phyloP scores from a whole-genome alignment of 495 filamentous ascomycete genomes.

The Aspergillus panamensis region DNA sequence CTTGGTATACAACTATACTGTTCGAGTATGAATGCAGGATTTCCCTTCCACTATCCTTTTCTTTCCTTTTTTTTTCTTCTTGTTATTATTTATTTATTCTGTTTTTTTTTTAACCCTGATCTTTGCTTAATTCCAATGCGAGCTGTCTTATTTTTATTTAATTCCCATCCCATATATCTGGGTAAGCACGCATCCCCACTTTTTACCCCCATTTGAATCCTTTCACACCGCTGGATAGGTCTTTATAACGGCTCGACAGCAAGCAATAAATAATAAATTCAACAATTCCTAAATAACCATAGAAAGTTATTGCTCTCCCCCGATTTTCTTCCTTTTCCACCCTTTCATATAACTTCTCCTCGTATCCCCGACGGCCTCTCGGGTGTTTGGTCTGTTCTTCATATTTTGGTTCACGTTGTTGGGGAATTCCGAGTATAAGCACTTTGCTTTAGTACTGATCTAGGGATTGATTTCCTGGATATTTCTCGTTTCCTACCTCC shows the following conservation, averaged over 20 bases:
- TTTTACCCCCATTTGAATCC: conserved; percentile 1
- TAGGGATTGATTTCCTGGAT: too few relatives aligned
- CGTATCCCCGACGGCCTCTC: not conserved
- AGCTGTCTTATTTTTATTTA: not conserved
- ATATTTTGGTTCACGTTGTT: not conserved
- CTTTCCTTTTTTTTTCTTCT: not conserved
- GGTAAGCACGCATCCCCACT: not conserved
- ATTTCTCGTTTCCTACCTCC: not conserved
- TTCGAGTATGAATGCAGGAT: not conserved
- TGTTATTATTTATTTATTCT: conserved; percentile 1
- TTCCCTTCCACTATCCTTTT: not conserved
- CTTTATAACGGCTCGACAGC: conserved; percentile 6
- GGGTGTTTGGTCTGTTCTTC: conserved; percentile 1
- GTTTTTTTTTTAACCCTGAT: not conserved
- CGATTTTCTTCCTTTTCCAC: conserved; percentile 7
- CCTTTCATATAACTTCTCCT: conserved; percentile 6
- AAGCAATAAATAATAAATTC: conserved; percentile 6
- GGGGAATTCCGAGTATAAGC: not conserved
- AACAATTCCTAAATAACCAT: conserved; percentile 3
- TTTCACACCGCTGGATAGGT: conserved; percentile 4
- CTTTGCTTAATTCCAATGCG: not conserved
- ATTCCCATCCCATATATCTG: not conserved
- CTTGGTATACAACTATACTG: too few relatives aligned
- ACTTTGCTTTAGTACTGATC: not conserved
- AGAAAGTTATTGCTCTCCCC: conserved; percentile 10